Evolutionary conservation across 2,329 filamentous ascomycete genomes (phyloP).

Genomic region (Cryphonectria carpinicola): DNA sequence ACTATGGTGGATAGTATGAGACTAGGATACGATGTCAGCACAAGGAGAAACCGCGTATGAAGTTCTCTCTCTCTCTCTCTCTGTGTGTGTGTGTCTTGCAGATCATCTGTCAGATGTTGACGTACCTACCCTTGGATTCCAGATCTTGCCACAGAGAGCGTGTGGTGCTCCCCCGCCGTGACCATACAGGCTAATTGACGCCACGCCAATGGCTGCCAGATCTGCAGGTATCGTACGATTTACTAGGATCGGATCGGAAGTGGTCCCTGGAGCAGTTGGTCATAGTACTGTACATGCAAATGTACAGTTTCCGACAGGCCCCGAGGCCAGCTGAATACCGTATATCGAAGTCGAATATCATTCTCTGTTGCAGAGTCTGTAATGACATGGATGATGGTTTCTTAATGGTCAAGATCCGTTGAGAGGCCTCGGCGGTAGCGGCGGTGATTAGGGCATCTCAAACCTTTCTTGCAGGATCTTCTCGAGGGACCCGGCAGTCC

Average conservation of each 20-base stretch:
- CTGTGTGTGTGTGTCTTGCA: neutral
- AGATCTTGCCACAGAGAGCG: neutral
- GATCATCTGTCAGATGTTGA: neutral
- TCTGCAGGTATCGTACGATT: conserved; percentile 24
- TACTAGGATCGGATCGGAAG: conserved; percentile 12
- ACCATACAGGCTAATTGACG: neutral
- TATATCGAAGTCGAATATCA: neutral
- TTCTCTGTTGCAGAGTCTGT: neutral
- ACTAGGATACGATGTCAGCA: neutral
- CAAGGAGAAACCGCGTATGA: neutral
- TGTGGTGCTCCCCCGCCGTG: neutral
- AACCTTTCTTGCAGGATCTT: neutral
- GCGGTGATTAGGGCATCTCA: neutral
- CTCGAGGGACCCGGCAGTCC: neutral
- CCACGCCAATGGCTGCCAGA: conserved; percentile 14
- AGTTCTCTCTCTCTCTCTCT: neutral
- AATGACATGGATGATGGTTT: neutral
- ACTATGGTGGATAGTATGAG: neutral
- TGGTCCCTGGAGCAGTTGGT: conserved; percentile 8
- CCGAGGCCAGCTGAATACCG: neutral
- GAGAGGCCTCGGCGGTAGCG: neutral
- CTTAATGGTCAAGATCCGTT: neutral
- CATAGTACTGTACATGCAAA: neutral
- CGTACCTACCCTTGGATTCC: neutral
- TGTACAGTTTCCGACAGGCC: neutral